Conservation (phyloP, 2,329 filamentous ascomycete species). For the Pseudocercospora macadamiae region DNA sequence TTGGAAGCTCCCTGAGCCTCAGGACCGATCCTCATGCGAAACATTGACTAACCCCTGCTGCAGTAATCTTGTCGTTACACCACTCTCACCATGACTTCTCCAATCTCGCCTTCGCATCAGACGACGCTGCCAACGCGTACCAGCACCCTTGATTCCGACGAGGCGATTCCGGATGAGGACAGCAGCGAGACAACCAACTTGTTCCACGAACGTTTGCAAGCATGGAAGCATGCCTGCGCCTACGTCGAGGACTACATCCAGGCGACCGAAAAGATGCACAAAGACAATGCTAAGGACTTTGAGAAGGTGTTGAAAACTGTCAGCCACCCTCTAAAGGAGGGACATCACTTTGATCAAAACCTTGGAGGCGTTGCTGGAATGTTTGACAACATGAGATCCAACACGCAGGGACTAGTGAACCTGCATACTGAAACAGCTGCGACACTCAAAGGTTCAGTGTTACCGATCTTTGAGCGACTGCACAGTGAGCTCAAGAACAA, state of each 20-base stretch:
- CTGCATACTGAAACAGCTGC: conserved; percentile 90
- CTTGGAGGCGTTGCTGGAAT: conserved; percentile 85
- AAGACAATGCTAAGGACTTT: conserved; percentile 87
- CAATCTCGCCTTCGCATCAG: conserved; percentile 23
- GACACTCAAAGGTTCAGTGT: conserved; percentile 80
- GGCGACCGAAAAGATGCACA: conserved; percentile 83
- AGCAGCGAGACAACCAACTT: conserved; percentile 59
- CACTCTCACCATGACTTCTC: conserved; percentile 20
- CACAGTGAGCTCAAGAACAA: conserved; percentile 98
- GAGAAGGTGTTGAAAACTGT: conserved; percentile 95
- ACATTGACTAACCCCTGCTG: neutral
- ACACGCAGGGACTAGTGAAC: conserved; percentile 89
- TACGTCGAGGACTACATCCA: conserved; percentile 90
- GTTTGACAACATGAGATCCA: conserved; percentile 91
- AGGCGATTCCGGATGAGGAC: conserved; percentile 54
- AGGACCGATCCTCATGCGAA: neutral
- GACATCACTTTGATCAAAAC: conserved; percentile 88
- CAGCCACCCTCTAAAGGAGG: conserved; percentile 81
- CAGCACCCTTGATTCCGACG: conserved; percentile 43
- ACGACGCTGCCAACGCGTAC: conserved; percentile 34
- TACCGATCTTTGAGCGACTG: conserved; percentile 85
- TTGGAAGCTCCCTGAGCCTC: too few relatives aligned
- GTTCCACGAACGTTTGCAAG: conserved; percentile 82
- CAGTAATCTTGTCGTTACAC: neutral
- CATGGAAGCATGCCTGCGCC: conserved; percentile 92